A percentile compares a stretch with the other conserved stretches of the same genome.
Conservation (phyloP, 805 yeast species). For the Clavispora carvajalis region DNA sequence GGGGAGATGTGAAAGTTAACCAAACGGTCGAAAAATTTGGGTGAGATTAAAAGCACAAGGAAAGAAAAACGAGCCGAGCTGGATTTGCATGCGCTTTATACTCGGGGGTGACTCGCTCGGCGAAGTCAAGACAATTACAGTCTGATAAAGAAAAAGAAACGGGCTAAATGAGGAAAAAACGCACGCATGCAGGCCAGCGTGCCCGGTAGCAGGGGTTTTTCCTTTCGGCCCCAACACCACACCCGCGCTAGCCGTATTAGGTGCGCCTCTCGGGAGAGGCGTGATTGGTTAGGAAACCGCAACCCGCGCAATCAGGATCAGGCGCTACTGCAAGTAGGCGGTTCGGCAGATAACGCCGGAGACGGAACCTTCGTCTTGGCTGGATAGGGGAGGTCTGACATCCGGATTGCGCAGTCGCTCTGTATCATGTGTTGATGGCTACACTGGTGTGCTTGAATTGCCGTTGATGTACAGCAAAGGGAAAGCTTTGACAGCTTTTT, state of each 20-base stretch:
- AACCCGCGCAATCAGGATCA: background rate
- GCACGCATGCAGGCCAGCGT: background rate
- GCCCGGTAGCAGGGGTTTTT: background rate
- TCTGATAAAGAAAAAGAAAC: constrained; percentile 1
- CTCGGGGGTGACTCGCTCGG: constrained; percentile 1
- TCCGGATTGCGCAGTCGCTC: constrained; percentile 3
- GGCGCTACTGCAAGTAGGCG: background rate
- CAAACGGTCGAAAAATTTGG: background rate
- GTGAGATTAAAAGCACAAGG: background rate
- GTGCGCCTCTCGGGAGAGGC: background rate
- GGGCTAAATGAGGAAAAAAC: background rate
- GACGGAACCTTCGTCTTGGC: background rate
- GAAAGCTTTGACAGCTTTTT: too few relatives aligned
- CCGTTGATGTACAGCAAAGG: too few relatives aligned
- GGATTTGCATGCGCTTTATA: background rate
- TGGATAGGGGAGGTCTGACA: background rate
- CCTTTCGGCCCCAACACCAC: background rate
- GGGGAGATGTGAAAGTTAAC: background rate
- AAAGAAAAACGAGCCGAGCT: background rate
- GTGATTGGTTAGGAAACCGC: background rate
- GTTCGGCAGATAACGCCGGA: background rate
- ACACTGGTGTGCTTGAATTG: too few relatives aligned
- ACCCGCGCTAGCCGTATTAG: background rate
- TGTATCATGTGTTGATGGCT: background rate
- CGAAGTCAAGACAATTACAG: background rate